Conservation (phyloP, 2,329 filamentous ascomycete genomes). For the Colletotrichum sp. region DNA sequence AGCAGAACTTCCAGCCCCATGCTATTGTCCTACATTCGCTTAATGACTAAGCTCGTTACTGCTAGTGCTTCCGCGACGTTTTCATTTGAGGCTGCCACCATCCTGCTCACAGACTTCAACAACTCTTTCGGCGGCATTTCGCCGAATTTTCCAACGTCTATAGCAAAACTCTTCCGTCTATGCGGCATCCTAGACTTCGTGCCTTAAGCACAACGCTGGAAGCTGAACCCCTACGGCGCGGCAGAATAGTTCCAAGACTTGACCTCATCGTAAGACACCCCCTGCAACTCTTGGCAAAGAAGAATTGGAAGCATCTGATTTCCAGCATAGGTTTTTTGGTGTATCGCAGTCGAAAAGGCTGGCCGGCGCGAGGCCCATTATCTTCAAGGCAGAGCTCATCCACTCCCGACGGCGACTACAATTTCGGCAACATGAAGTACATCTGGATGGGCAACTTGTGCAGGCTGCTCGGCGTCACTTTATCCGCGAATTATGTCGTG, state of each 20-base stretch:
- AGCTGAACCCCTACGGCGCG: not conserved
- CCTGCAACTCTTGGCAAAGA: not conserved
- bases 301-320: not conserved
- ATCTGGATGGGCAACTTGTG: slow-evolving; percentile 58
- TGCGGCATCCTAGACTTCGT: not conserved
- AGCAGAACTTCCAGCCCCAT: not conserved
- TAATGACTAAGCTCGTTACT: not conserved
- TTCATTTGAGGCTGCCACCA: not conserved
- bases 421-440: slow-evolving; percentile 52
- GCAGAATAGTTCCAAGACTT: not conserved
- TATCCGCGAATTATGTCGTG: slow-evolving; percentile 49
- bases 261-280: not conserved
- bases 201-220: not conserved
- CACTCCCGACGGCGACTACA: slow-evolving; percentile 52
- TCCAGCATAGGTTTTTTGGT: not conserved
- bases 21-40: not conserved
- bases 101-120: not conserved
- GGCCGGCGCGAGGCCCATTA: slow-evolving; percentile 36
- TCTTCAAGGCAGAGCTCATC: slow-evolving; percentile 36
- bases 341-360: not conserved
- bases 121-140: not conserved
- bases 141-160: not conserved
- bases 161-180: not conserved
- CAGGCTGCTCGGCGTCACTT: slow-evolving; percentile 49
- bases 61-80: not conserved